Evolutionary conservation across 768 basidiomycete genomes (phyloP), one percentile per base, ranked within the genome.

Genomic region (Mycena alexandri): DNA sequence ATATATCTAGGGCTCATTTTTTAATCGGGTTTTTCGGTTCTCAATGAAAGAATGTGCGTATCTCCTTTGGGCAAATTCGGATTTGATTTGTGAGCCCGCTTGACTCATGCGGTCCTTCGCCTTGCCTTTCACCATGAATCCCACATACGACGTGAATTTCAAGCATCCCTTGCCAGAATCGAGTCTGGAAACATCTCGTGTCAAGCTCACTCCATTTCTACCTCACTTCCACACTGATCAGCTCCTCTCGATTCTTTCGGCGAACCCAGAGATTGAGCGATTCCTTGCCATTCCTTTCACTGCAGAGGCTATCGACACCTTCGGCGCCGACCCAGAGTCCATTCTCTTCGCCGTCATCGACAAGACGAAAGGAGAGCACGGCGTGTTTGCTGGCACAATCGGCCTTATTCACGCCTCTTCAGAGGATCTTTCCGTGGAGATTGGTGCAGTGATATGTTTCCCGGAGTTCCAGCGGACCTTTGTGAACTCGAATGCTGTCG

Each of bases 401-500:
- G 83, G 76, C 0, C 68, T 85, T 44, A 64, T 80, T 33, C 73
- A 78, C 62, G 71, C 76, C 14, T 72, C 72, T 19, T 69, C 73
- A 10, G 55, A 55, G 29, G 74, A 82, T 61, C 71, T 80, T 22
- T 63, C 70, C 16, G 75, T 76, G n/a, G 85, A 85, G 68, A 77
- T 84, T 52, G 84, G 78, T 24, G 74, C 77, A 53, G 72, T 84
- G 36, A 77, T 84, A 24, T 75, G 82, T 12, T 68, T 82, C 10
- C 81, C 84, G 3, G 72, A 66, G 13, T 87, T 82, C 60, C 85
- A 83, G 48, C 68, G 73, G 53, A 73, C 73, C 19, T 84, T 85
- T 68, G 79, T 87, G 11, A 78, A 81, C n/a, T 80, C 84, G 29
- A 77, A 81, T 42, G 75, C 77, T 10, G 65, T 79, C 29, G 78